Conservation (phyloP, 106 monocot species). For the Dioscorea zingiberensis region DNA sequence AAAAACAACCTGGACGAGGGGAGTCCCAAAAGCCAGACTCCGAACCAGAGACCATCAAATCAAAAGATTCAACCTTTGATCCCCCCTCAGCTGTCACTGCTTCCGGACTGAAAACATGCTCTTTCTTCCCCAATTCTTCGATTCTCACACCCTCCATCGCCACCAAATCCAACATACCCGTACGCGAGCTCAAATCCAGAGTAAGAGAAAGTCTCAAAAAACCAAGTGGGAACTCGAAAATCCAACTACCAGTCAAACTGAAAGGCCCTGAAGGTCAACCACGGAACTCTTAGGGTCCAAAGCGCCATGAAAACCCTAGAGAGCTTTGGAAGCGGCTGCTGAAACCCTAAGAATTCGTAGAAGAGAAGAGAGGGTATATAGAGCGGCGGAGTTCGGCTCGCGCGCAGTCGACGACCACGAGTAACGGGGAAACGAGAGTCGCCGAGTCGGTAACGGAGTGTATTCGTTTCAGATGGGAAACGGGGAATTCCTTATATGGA, state of each 20-base stretch:
- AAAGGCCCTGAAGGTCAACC: neutral
- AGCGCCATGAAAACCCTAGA: neutral
- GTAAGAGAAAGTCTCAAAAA: neutral
- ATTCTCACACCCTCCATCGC: neutral
- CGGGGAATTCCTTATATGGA: neutral
- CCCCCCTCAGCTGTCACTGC: neutral
- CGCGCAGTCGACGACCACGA: neutral
- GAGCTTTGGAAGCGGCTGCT: neutral
- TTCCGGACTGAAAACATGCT: neutral
- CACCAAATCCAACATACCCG: neutral
- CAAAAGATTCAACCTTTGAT: neutral
- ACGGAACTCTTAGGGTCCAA: neutral
- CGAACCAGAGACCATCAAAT: neutral
- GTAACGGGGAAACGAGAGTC: neutral
- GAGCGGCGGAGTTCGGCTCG: neutral
- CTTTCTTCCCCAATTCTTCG: neutral
- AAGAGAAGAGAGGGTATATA: neutral
- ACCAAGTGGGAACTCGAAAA: too few species aligned
- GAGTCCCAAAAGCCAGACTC: slow-evolving; percentile 3
- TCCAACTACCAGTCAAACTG: neutral
- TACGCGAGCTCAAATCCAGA: neutral
- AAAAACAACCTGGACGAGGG: neutral
- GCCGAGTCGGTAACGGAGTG: neutral
- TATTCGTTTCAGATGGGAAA: neutral
- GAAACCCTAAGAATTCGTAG: neutral